Evolutionary conservation across 2,329 filamentous ascomycete genomes (phyloP).

Genomic region (Zymoseptoria passerinii): DNA sequence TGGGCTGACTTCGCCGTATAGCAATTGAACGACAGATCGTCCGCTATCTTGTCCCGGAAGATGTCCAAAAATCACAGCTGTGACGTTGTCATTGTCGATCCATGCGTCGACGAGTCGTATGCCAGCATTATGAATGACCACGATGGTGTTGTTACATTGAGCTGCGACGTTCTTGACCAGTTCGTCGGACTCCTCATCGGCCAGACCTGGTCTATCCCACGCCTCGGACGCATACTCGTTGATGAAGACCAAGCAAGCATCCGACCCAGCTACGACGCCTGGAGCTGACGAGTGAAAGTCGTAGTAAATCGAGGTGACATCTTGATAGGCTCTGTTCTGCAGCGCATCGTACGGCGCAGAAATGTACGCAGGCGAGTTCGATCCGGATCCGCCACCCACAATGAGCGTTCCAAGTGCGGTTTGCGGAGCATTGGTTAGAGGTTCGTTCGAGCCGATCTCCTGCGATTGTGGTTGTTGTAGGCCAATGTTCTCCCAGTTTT

Average conservation of each 20-base stretch:
- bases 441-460: conserved; percentile 29
- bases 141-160: conserved; percentile 54
- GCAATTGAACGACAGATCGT: conserved; percentile 44
- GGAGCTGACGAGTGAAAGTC: conserved; percentile 48
- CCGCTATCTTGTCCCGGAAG: conserved; percentile 58
- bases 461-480: conserved; percentile 16
- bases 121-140: conserved; percentile 58
- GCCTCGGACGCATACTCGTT: conserved; percentile 43
- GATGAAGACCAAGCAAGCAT: conserved; percentile 49
- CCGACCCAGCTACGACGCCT: conserved; percentile 37
- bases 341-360: conserved; percentile 31
- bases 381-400: conserved; percentile 31
- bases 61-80: conserved; percentile 55
- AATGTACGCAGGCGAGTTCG: conserved; percentile 28
- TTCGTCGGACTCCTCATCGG: conserved; percentile 42
- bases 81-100: conserved; percentile 56
- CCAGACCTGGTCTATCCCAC: conserved; percentile 31
- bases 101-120: conserved; percentile 53
- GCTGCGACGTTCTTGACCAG: conserved; percentile 51
- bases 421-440: conserved; percentile 20
- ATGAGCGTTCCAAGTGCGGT: conserved; percentile 27
- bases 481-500: conserved; percentile 20
- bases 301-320: conserved; percentile 52
- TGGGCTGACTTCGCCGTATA: conserved; percentile 50
- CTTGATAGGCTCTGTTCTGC: conserved; percentile 33